Evolutionary conservation across 2,329 filamentous ascomycete species (phyloP).

Genomic region (Orbilia ellipsospora): DNA sequence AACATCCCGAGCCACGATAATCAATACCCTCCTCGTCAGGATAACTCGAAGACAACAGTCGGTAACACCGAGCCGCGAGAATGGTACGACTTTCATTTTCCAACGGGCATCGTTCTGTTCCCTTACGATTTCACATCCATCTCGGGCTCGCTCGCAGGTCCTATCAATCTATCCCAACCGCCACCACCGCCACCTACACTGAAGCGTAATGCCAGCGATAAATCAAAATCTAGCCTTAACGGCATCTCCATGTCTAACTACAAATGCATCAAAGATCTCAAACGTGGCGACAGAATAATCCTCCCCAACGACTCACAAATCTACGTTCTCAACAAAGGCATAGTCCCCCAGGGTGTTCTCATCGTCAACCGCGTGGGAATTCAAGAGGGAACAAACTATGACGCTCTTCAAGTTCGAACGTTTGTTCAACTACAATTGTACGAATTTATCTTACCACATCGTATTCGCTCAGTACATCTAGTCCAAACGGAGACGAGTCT

Average conservation of each 20-base stretch:
- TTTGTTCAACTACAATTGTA: slow-evolving; percentile 40
- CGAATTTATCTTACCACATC: slow-evolving; percentile 38
- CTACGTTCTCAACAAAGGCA: slow-evolving; percentile 32
- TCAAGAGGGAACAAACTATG: slow-evolving; percentile 32
- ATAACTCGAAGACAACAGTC: slow-evolving; percentile 18
- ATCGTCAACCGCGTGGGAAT: slow-evolving; percentile 37
- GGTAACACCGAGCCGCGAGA: slow-evolving; percentile 26
- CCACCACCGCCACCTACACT: not conserved
- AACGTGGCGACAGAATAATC: slow-evolving; percentile 35
- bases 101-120: slow-evolving; percentile 42
- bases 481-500: slow-evolving; percentile 43
- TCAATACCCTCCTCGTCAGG: slow-evolving; percentile 33
- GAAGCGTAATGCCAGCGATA: slow-evolving; percentile 27
- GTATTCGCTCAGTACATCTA: slow-evolving; percentile 40
- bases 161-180: not conserved
- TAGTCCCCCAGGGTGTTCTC: slow-evolving; percentile 36
- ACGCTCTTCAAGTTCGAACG: slow-evolving; percentile 41
- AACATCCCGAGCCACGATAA: slow-evolving; percentile 21
- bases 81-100: slow-evolving; percentile 51
- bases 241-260: slow-evolving; percentile 44
- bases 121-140: slow-evolving; percentile 30
- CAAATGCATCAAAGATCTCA: slow-evolving; percentile 43
- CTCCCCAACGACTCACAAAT: slow-evolving; percentile 49
- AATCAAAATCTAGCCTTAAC: slow-evolving; percentile 17
- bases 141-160: not conserved